Base-by-base conservation (phyloP, 495 filamentous ascomycete genomes). In the Neurospora tetrasperma region DNA sequence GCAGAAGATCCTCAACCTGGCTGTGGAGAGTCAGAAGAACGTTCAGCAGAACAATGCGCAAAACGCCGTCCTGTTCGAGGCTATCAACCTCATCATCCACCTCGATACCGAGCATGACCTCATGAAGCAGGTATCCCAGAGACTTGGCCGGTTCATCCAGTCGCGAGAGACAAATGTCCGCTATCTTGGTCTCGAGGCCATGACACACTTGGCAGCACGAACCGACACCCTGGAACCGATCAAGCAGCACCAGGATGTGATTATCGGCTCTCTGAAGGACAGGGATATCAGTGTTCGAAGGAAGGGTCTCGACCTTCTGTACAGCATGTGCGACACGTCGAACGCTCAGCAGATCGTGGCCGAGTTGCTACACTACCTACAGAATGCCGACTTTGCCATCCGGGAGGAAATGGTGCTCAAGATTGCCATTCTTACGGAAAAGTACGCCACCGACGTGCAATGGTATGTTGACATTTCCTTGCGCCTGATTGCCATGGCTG, bases 41-140 rank as follows among this genome's bases (percentile, higher is more conserved):
- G 96, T 98, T 18, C 96, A 99, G 82, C 96, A 99, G 79, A 99
- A 99, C 80, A 99, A 99, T 82, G 96, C 96, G 1, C 96, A 98
- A 78, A 98, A 99, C 77, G 96, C 96, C 1, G 93, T 99, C 38
- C 87, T 99, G 1, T 99, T 99, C 75, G 96, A 99, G 84, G 96
- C 94, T 69, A 98, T 99, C 81, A 98, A 98, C 78, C 90, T 99
- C 70, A 94, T 97, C 73, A 99, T 99, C 71, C 96, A 98, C 75
- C 89, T 99, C n/a, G 96, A 98, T 75, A 97, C 95, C 6, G 96
- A 99, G 78, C 93, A 94, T 74, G 90, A 90, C 27, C 84, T 99
- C 62, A 98, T 98, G 95, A 90, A 97, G 76, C 95, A 98, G 76
- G 97, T 98, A 69, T 98, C 96, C n/a, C 87, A 92, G 35, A 88